Evolutionary conservation across 768 basidiomycete species (phyloP), one percentile per base, ranked within the genome.

Genomic region (Flagelloscypha sp.): DNA sequence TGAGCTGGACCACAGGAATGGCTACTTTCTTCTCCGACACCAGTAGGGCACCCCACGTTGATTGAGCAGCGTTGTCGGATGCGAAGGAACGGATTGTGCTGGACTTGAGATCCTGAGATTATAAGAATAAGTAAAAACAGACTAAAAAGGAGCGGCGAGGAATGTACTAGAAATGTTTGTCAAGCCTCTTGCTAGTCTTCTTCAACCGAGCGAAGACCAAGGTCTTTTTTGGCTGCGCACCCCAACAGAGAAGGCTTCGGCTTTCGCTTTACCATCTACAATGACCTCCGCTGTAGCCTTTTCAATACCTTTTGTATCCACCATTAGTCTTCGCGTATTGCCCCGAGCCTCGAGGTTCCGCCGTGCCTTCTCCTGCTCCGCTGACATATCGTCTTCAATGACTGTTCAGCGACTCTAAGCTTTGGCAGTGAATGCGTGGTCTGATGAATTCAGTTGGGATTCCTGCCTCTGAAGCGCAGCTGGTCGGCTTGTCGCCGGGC

Each of bases 1-100:
- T 59, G 8, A 95, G 75, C 22, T 74, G 72, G 0, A 85, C 87
- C 16, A 99, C 71, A 0, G 94, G 94, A 24, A 70, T 66, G 0
- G 90, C 92, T 16, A 83, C 83, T 20, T 78, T 76, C 49, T 84
- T 79, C 57, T 93, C 86, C 3, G 92, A 90, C 1, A 84, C 76
- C 7, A 94, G 78, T 33, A 70, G 64, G 33, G 67, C 69, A 34
- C 67, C 75, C 77, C 84, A 88, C 18, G 66, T 58, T 8, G 76
- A 58, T 52, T 77, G 84, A 38, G 67, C 49, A 4, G 55, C 54
- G 30, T 68, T 63, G 47, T 79, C 55, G 3, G 51, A 54, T 54
- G 88, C 89, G 41, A 90, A 76, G 24, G 56, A 48, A 32, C 65
- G 70, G 65, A 88, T 73, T 17, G 73, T 62, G 22, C 76, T 72